A percentile compares a stretch with the other conserved stretches of the same genome.
These are phyloP conservation scores for Anthostomella pinea DNA, from an alignment of 2,329 filamentous ascomycete genomes.

Conservation along the genomic window DNA sequence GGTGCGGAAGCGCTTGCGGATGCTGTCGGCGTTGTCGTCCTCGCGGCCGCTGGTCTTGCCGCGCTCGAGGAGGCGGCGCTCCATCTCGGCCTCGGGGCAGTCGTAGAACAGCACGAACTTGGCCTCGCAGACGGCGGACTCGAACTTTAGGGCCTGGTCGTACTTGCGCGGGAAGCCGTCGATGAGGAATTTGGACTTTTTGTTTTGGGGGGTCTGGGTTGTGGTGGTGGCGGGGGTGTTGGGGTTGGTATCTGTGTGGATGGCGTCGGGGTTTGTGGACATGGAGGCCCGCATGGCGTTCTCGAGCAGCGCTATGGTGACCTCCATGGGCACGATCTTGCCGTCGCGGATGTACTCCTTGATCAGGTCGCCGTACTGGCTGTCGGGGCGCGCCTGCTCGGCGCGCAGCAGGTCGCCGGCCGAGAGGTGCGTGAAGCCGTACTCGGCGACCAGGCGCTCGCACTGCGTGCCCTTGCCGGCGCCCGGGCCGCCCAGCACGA, in stretches of 20 bases:
- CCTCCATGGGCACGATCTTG: slow-evolving; percentile 97
- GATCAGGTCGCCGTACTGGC: slow-evolving; percentile 90
- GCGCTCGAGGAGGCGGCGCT: slow-evolving; percentile 76
- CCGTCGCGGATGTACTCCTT: slow-evolving; percentile 91
- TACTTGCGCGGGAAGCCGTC: slow-evolving; percentile 93
- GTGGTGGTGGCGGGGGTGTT: slow-evolving; percentile 7
- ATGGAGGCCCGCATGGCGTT: slow-evolving; percentile 83
- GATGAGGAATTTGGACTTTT: slow-evolving; percentile 67
- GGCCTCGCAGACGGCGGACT: slow-evolving; percentile 80
- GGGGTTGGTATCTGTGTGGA: background rate
- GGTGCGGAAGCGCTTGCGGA: slow-evolving; percentile 91
- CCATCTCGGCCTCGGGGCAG: slow-evolving; percentile 87
- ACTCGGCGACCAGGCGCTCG: slow-evolving; percentile 78
- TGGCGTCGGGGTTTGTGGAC: slow-evolving; percentile 32
- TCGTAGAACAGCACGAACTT: slow-evolving; percentile 91
- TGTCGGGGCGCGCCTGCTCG: slow-evolving; percentile 84
- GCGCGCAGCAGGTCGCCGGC: slow-evolving; percentile 91
- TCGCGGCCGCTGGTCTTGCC: slow-evolving; percentile 88
- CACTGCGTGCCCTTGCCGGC: slow-evolving; percentile 98
- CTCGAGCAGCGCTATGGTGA: slow-evolving; percentile 89
- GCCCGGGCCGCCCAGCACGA: slow-evolving; percentile 93
- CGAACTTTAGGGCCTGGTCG: slow-evolving; percentile 94
- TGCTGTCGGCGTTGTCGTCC: slow-evolving; percentile 94
- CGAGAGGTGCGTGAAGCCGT: slow-evolving; percentile 88
- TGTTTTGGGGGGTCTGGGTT: slow-evolving; percentile 18